phyloP scores from a whole-genome alignment of 2,329 filamentous ascomycete species.

The Beauveria bassiana region DNA sequence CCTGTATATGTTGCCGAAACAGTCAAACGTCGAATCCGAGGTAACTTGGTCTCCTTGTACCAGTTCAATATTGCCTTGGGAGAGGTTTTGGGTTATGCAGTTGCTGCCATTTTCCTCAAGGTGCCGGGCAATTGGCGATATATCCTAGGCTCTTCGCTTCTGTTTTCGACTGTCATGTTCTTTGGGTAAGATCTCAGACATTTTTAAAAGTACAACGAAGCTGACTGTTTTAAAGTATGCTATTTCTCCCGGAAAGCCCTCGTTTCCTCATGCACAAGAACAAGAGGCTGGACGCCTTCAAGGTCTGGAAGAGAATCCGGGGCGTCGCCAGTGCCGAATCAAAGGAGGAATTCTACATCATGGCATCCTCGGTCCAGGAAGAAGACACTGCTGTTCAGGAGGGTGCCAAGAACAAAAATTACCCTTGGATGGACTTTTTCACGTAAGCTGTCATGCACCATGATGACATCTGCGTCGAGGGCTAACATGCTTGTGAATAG shows the following conservation, averaged over 20 bases:
- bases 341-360: constrained; percentile 63
- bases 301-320: constrained; percentile 66
- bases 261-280: constrained; percentile 65
- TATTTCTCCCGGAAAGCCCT: constrained; percentile 64
- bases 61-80: constrained; percentile 71
- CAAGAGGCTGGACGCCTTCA: constrained; percentile 35
- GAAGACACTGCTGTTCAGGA: constrained; percentile 47
- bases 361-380: constrained; percentile 54
- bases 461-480: background rate
- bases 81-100: constrained; percentile 65
- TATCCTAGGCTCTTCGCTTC: constrained; percentile 63
- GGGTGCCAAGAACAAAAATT: constrained; percentile 45
- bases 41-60: constrained; percentile 66
- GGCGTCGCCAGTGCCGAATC: constrained; percentile 49
- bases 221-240: constrained; percentile 45
- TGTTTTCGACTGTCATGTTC: constrained; percentile 50
- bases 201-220: constrained; percentile 36
- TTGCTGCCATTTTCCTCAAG: constrained; percentile 65
- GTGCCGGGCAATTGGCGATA: constrained; percentile 65
- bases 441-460: constrained; percentile 30
- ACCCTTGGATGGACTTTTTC: constrained; percentile 67
- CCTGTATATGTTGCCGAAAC: constrained; percentile 69
- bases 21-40: constrained; percentile 57
- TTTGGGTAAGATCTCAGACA: constrained; percentile 19
- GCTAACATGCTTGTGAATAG: constrained; percentile 11